Base-by-base conservation (phyloP, 2,329 filamentous ascomycete genomes). In the Hymenoscyphus linearis region DNA sequence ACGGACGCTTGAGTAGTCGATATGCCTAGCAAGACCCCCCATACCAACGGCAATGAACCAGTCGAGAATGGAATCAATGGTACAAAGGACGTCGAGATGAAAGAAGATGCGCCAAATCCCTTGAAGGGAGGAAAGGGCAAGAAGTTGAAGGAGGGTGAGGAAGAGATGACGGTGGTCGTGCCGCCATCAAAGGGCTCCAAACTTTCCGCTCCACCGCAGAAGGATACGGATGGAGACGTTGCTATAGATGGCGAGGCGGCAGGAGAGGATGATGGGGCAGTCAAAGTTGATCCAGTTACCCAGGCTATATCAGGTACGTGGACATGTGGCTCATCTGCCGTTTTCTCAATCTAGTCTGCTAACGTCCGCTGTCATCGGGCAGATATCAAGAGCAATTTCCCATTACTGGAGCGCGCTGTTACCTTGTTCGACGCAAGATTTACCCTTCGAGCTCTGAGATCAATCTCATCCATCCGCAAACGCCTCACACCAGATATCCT, bases 301-400 rank as follows among this genome's bases (percentile, higher is more conserved):
- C 84, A 87, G 74, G 77, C 85, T 65, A 78, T 86, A 71, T 75
- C 80, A 78, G 85, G 85, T 88, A 77, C 72, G 79, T 70, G 78
- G 85, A 85, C 50, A 50, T 56, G 53, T 25, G 13, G 50, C 34
- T 36, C 52, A 4, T 53, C 40, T 53, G 37, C 47, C 27, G 13
- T 40, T n/a, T 26, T 16, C 31, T 31, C 31, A 31, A 31, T 27
- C 14, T 31, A 4, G 57, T 52, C 54, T 60, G 59, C 64, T 69
- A 60, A 69, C 61, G 40, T 40, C 57, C n/a, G 10, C 31, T 35
- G 37, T 34, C 65, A 27, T 26, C 56, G 62, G 61, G 44, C 73
- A 98, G 95, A 97, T 76, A 96, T 99, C 79, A 95, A 93, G 78
- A 88, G 85, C 82, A 97, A 96, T 78, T 97, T 97, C 74, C 85